phyloP scores from a whole-genome alignment of 2,329 filamentous ascomycete species.

The Dryadomyces sulphureus region DNA sequence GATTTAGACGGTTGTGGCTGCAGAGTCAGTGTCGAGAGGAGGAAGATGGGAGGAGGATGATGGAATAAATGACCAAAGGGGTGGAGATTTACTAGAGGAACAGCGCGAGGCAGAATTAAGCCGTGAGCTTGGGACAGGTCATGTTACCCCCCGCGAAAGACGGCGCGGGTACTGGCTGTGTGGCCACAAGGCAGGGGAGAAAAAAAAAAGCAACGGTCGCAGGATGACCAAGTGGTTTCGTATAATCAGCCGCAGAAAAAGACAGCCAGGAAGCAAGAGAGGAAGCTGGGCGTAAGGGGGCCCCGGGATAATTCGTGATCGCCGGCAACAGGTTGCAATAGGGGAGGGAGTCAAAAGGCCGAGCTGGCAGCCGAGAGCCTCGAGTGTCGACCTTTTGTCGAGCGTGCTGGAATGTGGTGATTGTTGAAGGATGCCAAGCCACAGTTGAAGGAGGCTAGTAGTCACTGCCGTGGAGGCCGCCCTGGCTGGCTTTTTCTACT shows the following conservation, averaged over 20 bases:
- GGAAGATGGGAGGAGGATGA: not conserved
- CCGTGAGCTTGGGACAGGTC: not conserved
- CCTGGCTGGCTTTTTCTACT: too few species aligned
- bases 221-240: not conserved
- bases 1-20: not conserved
- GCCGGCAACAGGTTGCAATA: too few species aligned
- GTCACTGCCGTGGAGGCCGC: not conserved
- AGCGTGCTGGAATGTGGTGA: not conserved
- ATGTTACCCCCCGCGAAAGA: not conserved
- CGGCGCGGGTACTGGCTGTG: too few species aligned
- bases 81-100: not conserved
- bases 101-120: not conserved
- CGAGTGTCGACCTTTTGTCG: not conserved
- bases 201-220: not conserved
- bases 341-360: too few species aligned
- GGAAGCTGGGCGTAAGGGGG: too few species aligned
- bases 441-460: not conserved
- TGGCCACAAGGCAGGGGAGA: not conserved
- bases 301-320: too few species aligned
- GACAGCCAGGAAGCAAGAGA: not conserved
- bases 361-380: too few species aligned
- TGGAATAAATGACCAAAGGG: not conserved
- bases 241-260: not conserved
- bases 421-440: not conserved
- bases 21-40: constrained; percentile 1